Conservation (phyloP, 768 basidiomycete genomes). For the Panus rudis region DNA sequence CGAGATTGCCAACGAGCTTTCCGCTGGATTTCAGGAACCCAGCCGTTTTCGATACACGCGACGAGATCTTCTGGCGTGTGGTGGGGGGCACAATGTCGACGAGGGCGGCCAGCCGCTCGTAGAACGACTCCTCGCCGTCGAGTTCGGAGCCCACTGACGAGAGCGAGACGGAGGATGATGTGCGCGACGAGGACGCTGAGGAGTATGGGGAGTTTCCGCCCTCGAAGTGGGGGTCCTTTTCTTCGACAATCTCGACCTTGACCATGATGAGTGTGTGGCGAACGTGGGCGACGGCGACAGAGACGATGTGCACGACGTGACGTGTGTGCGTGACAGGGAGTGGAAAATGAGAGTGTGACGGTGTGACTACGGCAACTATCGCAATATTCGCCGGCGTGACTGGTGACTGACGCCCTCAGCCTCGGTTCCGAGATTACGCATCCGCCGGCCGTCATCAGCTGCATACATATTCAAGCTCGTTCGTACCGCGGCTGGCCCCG, state of each 20-base stretch:
- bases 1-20: constrained; percentile 76
- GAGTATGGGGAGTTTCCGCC: constrained; percentile 71
- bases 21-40: constrained; percentile 59
- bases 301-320: neutral
- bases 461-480: too few species aligned
- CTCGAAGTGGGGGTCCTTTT: constrained; percentile 60
- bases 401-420: too few species aligned
- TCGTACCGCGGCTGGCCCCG: too few species aligned
- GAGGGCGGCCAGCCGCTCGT: constrained; percentile 85
- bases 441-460: neutral
- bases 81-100: constrained; percentile 93
- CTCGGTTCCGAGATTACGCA: neutral
- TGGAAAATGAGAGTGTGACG: neutral
- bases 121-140: constrained; percentile 64
- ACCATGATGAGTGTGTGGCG: constrained; percentile 53
- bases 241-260: constrained; percentile 86
- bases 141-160: constrained; percentile 71
- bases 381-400: neutral
- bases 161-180: constrained; percentile 65
- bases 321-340: too few species aligned
- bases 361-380: neutral
- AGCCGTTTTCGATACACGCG: constrained; percentile 52
- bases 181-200: constrained; percentile 67
- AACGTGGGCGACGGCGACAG: neutral
- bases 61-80: constrained; percentile 70